Percentiles rank a stretch among this genome's conserved stretches.
Evolutionary conservation across 2,329 filamentous ascomycete species (phyloP).

Genomic region (Tolypocladium pustulatum): DNA sequence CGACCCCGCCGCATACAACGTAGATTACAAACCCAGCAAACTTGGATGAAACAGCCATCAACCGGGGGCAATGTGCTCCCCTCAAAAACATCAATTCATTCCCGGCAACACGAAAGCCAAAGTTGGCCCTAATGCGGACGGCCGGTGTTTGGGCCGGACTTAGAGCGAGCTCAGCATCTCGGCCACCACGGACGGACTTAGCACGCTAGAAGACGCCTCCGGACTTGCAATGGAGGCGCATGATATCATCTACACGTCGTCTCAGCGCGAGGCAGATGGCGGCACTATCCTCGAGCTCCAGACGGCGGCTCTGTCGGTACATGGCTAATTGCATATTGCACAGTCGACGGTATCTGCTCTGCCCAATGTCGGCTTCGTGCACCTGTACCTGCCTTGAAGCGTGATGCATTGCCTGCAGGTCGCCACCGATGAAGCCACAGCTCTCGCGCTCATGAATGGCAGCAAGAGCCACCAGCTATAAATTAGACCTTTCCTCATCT

Average conservation of each 20-base stretch:
- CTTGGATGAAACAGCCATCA: neutral
- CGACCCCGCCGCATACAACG: neutral
- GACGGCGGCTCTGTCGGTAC: neutral
- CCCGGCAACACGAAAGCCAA: neutral
- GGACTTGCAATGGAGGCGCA: neutral
- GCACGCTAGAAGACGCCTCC: neutral
- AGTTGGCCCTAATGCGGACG: neutral
- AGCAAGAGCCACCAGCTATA: neutral
- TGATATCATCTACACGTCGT: neutral
- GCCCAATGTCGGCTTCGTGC: neutral
- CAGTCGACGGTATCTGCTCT: neutral
- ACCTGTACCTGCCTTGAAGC: neutral
- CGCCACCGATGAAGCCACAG: neutral
- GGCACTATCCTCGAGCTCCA: neutral
- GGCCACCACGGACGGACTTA: neutral
- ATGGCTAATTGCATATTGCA: neutral
- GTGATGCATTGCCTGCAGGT: neutral
- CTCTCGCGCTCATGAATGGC: neutral
- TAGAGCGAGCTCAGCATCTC: neutral
- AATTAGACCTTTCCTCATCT: neutral
- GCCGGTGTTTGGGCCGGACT: neutral
- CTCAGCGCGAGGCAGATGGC: neutral
- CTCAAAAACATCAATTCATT: neutral
- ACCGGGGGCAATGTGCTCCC: neutral
- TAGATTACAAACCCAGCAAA: neutral